Conservation (phyloP, 1,284 basidiomycete species). For the Ceratobasidium sp. region DNA sequence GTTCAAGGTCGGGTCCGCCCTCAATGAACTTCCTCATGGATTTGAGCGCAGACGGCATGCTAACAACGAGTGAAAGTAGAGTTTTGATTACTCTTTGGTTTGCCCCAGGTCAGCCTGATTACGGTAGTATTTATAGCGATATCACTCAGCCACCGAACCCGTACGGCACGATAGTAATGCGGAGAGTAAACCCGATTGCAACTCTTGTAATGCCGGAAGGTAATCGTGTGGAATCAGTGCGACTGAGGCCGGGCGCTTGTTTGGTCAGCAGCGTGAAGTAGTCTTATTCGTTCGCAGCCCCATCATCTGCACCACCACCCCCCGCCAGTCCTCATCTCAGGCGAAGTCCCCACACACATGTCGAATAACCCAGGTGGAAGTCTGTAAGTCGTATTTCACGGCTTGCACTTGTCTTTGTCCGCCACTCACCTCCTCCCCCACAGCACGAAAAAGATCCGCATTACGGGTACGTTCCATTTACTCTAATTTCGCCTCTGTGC, state of each 20-base stretch:
- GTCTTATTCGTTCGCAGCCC: constrained; percentile 16
- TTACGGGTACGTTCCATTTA: constrained; percentile 50
- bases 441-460: constrained; percentile 53
- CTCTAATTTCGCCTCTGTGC: background rate
- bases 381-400: constrained; percentile 18
- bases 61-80: no score
- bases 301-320: constrained; percentile 28
- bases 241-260: constrained; percentile 34
- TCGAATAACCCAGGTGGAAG: constrained; percentile 30
- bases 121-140: no score
- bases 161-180: no score
- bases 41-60: constrained; percentile 6
- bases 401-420: background rate
- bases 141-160: no score
- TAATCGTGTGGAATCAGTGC: constrained; percentile 1
- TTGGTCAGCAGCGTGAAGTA: constrained; percentile 24
- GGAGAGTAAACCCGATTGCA: no score
- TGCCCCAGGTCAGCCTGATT: background rate
- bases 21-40: constrained; percentile 14
- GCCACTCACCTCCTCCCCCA: constrained; percentile 14
- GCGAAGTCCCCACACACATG: constrained; percentile 16
- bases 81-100: background rate
- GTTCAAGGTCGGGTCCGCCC: constrained; percentile 25
- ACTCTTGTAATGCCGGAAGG: background rate
- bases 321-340: background rate